Evolutionary conservation across 352 stramenopile genomes (phyloP).

Genomic region (Phytophthora cactorum): DNA sequence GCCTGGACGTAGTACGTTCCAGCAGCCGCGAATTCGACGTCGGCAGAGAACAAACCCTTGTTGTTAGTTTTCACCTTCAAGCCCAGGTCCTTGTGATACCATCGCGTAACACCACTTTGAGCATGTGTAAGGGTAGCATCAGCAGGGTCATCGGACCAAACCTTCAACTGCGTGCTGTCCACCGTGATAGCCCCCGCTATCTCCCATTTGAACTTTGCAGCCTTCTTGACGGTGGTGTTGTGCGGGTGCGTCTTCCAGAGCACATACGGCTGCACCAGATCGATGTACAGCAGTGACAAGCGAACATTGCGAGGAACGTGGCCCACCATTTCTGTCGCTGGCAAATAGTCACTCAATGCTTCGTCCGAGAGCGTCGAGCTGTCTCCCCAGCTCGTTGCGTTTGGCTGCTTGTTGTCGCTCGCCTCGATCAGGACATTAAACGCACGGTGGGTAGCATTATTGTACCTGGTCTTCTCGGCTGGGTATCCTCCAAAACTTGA

Average conservation of each 20-base stretch:
- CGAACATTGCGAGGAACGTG: conserved; percentile 95
- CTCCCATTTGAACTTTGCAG: conserved; percentile 58
- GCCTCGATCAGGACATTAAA: conserved; percentile 97
- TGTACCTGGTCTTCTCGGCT: conserved; percentile 88
- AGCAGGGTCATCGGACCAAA: conserved; percentile 41
- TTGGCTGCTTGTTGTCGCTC: conserved; percentile 87
- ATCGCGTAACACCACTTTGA: conserved; percentile 61
- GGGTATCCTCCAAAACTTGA: conserved; percentile 88
- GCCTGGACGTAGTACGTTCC: conserved; percentile 69
- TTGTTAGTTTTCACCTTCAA: conserved; percentile 48
- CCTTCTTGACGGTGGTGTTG: conserved; percentile 9
- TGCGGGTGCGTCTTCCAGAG: conserved; percentile 44
- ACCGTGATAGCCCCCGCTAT: conserved; percentile 61
- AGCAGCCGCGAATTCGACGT: conserved; percentile 41
- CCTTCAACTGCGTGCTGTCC: conserved; percentile 58
- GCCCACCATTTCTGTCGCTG: conserved; percentile 65
- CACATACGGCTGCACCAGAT: conserved; percentile 95
- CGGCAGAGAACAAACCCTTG: conserved; percentile 59
- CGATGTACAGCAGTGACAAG: conserved; percentile 90
- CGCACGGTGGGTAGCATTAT: conserved; percentile 87
- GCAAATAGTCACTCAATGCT: conserved; percentile 52
- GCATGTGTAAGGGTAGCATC: conserved; percentile 37
- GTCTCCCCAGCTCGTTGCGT: conserved; percentile 69
- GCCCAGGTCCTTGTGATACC: conserved; percentile 64
- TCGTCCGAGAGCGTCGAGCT: conserved; percentile 51